Conservation (phyloP, 2,329 filamentous ascomycete genomes). For the Hypoxylon sp. region DNA sequence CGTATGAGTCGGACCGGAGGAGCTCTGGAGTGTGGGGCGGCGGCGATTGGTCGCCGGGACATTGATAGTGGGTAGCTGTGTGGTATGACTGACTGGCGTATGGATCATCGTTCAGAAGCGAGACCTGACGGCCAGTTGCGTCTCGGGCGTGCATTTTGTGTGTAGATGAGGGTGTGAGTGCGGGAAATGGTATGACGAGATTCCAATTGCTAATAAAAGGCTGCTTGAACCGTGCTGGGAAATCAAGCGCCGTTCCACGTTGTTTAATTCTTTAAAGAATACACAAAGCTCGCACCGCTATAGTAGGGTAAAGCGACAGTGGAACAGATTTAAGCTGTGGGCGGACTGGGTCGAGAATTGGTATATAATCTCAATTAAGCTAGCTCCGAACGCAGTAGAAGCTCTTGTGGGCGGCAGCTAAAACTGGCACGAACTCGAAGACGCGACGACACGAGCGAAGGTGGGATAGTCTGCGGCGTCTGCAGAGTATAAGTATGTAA, state of each 20-base stretch:
- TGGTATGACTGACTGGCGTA: constrained; percentile 52
- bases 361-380: constrained; percentile 31
- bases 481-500: constrained; percentile 1
- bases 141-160: constrained; percentile 66
- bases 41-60: constrained; percentile 57
- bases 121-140: constrained; percentile 69
- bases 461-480: constrained; percentile 28
- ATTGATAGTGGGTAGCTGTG: constrained; percentile 54
- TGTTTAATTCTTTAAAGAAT: constrained; percentile 19
- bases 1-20: constrained; percentile 71
- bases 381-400: constrained; percentile 20
- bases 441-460: constrained; percentile 21
- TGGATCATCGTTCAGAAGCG: constrained; percentile 69
- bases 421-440: constrained; percentile 27
- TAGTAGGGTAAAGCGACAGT: constrained; percentile 10
- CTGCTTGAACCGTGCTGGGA: constrained; percentile 19
- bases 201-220: constrained; percentile 28
- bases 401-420: constrained; percentile 29
- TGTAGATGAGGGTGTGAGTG: constrained; percentile 33
- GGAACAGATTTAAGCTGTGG: constrained; percentile 5
- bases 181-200: constrained; percentile 17
- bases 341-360: constrained; percentile 8
- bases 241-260: constrained; percentile 26
- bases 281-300: constrained; percentile 26
- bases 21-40: constrained; percentile 68